Evolutionary conservation across 2,329 filamentous ascomycete species (phyloP).

Genomic region (Claviceps paspali): DNA sequence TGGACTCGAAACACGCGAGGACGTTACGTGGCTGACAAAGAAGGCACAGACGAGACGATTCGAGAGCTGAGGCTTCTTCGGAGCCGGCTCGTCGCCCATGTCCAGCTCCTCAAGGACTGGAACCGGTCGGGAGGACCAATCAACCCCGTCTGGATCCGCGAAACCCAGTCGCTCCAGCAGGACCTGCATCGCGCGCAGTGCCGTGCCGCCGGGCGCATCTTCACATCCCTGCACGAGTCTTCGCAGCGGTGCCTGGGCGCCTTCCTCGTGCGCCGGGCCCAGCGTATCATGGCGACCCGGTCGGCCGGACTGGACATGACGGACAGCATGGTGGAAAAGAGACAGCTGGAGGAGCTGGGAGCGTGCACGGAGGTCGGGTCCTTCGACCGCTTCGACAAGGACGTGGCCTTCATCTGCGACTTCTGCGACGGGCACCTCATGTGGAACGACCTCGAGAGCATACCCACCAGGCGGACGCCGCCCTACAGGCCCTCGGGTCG

Average conservation of each 20-base stretch:
- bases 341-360: conserved; percentile 32
- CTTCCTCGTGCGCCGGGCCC: conserved; percentile 35
- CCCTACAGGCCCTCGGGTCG: conserved; percentile 11
- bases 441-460: conserved; percentile 39
- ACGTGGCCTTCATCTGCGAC: conserved; percentile 44
- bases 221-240: conserved; percentile 32
- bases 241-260: conserved; percentile 38
- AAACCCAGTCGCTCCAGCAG: conserved; percentile 32
- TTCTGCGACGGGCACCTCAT: conserved; percentile 45
- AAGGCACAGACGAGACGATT: conserved; percentile 31
- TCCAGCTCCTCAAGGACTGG: conserved; percentile 39
- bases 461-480: conserved; percentile 30
- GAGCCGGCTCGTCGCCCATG: conserved; percentile 30
- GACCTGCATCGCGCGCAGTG: conserved; percentile 43
- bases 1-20: too few relatives aligned
- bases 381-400: conserved; percentile 39
- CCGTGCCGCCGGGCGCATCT: conserved; percentile 40
- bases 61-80: conserved; percentile 32
- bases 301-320: conserved; percentile 7
- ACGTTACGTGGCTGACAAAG: conserved; percentile 4
- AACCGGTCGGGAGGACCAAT: conserved; percentile 37
- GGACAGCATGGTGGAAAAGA: conserved; percentile 20
- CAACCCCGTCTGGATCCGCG: conserved; percentile 38
- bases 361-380: conserved; percentile 37
- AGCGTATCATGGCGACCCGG: conserved; percentile 16